Conservation (phyloP, 257 asterid genomes). For the Gardenia jasminoides region DNA sequence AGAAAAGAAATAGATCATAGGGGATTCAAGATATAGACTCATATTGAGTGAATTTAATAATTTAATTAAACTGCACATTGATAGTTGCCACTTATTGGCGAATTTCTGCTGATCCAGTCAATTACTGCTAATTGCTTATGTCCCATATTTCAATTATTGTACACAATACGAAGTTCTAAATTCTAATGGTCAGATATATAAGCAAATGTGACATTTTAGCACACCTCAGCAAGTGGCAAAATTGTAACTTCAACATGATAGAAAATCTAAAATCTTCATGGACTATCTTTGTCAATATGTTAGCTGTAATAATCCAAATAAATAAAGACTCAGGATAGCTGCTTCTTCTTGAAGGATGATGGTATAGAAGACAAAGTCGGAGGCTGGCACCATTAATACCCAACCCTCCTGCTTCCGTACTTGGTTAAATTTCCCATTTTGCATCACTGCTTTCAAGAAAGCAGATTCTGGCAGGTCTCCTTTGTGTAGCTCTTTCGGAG, state of each 20-base stretch:
- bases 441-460: not conserved
- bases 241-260: not conserved
- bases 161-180: not conserved
- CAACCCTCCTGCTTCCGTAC: conserved; percentile 21
- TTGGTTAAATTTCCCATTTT: conserved; percentile 12
- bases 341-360: conserved; percentile 59
- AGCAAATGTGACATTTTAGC: conserved; percentile 4
- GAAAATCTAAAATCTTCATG: conserved; percentile 22
- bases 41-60: too few relatives aligned
- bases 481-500: not conserved
- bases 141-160: not conserved
- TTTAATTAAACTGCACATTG: too few relatives aligned
- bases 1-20: too few relatives aligned
- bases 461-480: not conserved
- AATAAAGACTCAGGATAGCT: conserved; percentile 34
- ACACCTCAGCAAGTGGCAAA: conserved; percentile 14
- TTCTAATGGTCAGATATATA: not conserved
- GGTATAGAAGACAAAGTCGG: conserved; percentile 16
- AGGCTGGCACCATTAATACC: conserved; percentile 35
- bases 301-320: conserved; percentile 59
- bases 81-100: not conserved
- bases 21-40: too few relatives aligned
- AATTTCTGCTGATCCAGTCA: not conserved
- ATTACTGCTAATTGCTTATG: not conserved
- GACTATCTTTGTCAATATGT: conserved; percentile 81